Conservation (phyloP, 1,284 basidiomycete species). For the Lignosus rhinocerotis region DNA sequence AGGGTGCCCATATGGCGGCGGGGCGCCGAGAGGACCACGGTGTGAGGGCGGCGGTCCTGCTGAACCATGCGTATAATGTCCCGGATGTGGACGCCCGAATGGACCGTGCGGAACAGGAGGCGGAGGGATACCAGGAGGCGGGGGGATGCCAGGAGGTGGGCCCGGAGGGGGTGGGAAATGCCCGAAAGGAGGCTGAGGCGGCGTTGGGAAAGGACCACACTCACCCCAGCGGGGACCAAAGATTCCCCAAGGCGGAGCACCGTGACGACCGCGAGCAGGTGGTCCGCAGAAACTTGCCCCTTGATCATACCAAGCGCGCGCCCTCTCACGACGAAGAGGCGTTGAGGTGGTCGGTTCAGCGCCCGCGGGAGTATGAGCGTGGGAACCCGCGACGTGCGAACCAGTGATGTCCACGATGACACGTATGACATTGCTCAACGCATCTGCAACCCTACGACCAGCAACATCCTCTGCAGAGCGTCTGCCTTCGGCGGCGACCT, state of each 20-base stretch:
- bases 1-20: background rate
- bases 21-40: background rate
- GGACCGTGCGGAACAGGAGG: constrained; percentile 14
- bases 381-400: background rate
- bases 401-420: constrained; percentile 45
- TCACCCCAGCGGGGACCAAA: constrained; percentile 15
- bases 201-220: constrained; percentile 27
- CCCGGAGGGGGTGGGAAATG: constrained; percentile 10
- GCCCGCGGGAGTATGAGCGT: background rate
- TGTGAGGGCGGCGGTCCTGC: background rate
- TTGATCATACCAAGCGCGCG: background rate
- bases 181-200: constrained; percentile 10
- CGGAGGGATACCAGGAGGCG: constrained; percentile 22
- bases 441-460: constrained; percentile 60
- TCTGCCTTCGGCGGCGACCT: constrained; percentile 44
- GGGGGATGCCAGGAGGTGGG: constrained; percentile 23
- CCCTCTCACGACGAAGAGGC: constrained; percentile 13
- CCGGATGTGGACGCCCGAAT: constrained; percentile 24
- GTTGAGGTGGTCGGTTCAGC: constrained; percentile 26
- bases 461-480: constrained; percentile 61
- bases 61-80: constrained; percentile 12
- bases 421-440: constrained; percentile 59
- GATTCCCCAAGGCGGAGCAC: constrained; percentile 12
- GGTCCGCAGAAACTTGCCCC: background rate
- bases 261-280: constrained; percentile 1